Conservation (phyloP, 805 yeast species). For the Wickerhamomyces strasburgensis region DNA sequence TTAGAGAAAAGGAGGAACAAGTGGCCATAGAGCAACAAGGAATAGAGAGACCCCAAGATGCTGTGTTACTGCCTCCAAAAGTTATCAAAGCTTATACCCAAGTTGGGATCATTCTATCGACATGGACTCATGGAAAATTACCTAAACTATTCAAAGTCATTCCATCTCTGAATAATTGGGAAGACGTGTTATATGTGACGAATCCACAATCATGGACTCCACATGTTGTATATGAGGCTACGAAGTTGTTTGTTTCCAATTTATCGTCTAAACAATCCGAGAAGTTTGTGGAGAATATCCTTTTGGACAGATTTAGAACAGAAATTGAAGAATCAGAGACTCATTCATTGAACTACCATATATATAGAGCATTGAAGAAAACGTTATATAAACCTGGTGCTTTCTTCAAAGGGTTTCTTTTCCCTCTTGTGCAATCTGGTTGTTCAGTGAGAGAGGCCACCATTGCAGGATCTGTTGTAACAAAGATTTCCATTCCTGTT, state of each 20-base stretch:
- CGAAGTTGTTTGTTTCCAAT: constrained; percentile 88
- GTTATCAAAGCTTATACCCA: constrained; percentile 92
- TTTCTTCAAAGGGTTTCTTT: constrained; percentile 91
- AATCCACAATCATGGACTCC: constrained; percentile 94
- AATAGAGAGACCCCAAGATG: constrained; percentile 48
- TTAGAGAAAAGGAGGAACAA: constrained; percentile 62
- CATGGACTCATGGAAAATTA: constrained; percentile 92
- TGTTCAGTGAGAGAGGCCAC: constrained; percentile 93
- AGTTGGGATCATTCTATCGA: constrained; percentile 79
- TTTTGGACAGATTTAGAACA: constrained; percentile 66
- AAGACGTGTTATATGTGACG: constrained; percentile 88
- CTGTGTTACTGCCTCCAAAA: constrained; percentile 88
- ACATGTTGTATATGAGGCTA: constrained; percentile 90
- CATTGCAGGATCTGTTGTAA: constrained; percentile 86
- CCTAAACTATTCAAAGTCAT: constrained; percentile 96
- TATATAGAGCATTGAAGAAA: constrained; percentile 88
- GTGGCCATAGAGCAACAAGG: constrained; percentile 27
- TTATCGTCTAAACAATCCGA: constrained; percentile 86
- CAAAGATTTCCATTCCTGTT: constrained; percentile 88
- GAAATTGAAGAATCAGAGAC: constrained; percentile 70
- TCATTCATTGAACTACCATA: constrained; percentile 82
- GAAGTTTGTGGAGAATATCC: constrained; percentile 63
- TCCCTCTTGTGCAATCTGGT: constrained; percentile 84
- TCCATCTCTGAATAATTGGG: constrained; percentile 93
- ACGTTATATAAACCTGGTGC: constrained; percentile 96